phyloP scores from a whole-genome alignment of 2,329 filamentous ascomycete genomes.

The Onygenales sp. region DNA sequence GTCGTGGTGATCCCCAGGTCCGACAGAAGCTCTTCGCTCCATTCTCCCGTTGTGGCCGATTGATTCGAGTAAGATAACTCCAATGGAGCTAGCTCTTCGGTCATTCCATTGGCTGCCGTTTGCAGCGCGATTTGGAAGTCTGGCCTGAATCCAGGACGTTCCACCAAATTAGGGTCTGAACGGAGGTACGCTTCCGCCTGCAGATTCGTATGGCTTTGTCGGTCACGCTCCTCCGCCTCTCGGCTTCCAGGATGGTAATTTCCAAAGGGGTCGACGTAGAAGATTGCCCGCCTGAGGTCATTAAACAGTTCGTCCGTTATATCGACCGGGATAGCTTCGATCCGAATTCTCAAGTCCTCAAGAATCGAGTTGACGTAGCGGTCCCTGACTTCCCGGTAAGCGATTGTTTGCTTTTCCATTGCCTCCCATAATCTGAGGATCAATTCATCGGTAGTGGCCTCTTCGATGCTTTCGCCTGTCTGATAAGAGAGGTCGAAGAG shows the following conservation, averaged over 20 bases:
- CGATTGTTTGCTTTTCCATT: constrained; percentile 18
- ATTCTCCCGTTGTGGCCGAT: constrained; percentile 1
- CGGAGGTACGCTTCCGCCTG: constrained; percentile 5
- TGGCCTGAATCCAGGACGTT: constrained; percentile 7
- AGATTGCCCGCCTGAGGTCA: constrained; percentile 23
- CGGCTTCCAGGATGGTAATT: constrained; percentile 24
- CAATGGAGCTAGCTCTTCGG: not conserved
- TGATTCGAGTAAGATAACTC: not conserved
- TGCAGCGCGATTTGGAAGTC: constrained; percentile 9
- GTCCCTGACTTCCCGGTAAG: constrained; percentile 15
- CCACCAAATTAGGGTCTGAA: constrained; percentile 7
- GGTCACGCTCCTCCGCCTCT: constrained; percentile 17
- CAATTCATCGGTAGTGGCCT: constrained; percentile 14
- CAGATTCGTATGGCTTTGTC: constrained; percentile 7
- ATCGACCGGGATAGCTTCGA: constrained; percentile 21
- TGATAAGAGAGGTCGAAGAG: constrained; percentile 17
- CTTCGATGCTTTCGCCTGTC: constrained; percentile 12
- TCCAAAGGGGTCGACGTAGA: constrained; percentile 19
- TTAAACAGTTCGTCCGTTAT: constrained; percentile 20
- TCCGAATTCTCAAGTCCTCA: constrained; percentile 14
- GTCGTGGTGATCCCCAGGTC: no score
- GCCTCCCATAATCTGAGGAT: constrained; percentile 15
- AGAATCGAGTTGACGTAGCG: constrained; percentile 15
- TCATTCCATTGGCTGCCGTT: not conserved
- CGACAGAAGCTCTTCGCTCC: not conserved